Percentiles rank a stretch among this genome's conserved stretches.
phyloP scores from a whole-genome alignment of 2,329 filamentous ascomycete genomes.

The Fusarium metavorans region DNA sequence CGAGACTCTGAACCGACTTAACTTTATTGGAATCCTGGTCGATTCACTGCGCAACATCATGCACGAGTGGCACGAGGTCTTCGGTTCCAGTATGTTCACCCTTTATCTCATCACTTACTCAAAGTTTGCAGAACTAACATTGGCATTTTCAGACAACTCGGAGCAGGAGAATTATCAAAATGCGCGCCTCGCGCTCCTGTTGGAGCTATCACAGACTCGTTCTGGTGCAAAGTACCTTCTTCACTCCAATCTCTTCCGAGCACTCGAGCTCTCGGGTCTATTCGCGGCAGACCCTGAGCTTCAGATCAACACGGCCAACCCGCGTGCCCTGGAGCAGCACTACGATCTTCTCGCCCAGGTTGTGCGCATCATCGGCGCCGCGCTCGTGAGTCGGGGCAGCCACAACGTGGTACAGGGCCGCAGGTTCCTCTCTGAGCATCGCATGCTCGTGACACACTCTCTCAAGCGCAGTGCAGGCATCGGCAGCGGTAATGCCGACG shows the following conservation, averaged over 20 bases:
- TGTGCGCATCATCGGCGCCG: conserved; percentile 83
- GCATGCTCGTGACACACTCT: conserved; percentile 85
- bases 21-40: conserved; percentile 90
- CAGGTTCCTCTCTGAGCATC: conserved; percentile 84
- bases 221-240: conserved; percentile 89
- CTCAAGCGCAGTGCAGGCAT: conserved; percentile 91
- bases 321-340: conserved; percentile 80
- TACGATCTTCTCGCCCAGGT: conserved; percentile 86
- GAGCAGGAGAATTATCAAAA: conserved; percentile 68
- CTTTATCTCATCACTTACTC: background rate
- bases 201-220: conserved; percentile 86
- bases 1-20: conserved; percentile 83
- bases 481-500: conserved; percentile 59
- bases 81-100: conserved; percentile 63
- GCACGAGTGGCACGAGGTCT: conserved; percentile 73
- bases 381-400: conserved; percentile 82
- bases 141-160: conserved; percentile 48
- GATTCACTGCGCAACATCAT: conserved; percentile 86
- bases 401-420: conserved; percentile 86
- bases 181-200: conserved; percentile 83
- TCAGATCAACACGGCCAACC: conserved; percentile 79
- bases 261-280: conserved; percentile 83
- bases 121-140: conserved; percentile 23
- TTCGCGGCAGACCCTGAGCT: conserved; percentile 94
- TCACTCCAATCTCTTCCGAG: conserved; percentile 87